These are phyloP conservation scores for Ganoderma resinaceum DNA, from an alignment of 1,284 basidiomycete genomes.

Conservation along the genomic window DNA sequence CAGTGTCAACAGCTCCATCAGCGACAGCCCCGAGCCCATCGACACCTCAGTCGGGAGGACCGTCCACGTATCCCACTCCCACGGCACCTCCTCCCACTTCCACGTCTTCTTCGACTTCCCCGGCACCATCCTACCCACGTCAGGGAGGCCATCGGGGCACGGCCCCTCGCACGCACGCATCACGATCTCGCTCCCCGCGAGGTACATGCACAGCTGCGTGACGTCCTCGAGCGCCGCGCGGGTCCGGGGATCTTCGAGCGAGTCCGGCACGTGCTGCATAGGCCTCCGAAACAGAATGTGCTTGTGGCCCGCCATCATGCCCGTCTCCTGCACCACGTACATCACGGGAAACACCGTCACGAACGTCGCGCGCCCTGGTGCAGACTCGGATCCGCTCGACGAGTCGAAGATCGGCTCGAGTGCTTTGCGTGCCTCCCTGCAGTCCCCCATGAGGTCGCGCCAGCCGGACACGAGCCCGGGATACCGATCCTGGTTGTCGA, in stretches of 20 bases:
- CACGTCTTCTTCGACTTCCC: background rate
- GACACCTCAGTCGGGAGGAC: background rate
- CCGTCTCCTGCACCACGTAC: slow-evolving; percentile 7
- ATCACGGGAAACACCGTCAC: background rate
- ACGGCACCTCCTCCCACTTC: slow-evolving; percentile 5
- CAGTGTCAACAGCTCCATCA: background rate
- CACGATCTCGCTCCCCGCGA: slow-evolving; percentile 8
- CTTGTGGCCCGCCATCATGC: slow-evolving; percentile 2
- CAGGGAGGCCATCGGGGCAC: background rate
- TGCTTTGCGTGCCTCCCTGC: background rate
- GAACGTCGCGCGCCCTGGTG: background rate
- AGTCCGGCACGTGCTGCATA: background rate
- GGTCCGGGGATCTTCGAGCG: slow-evolving; percentile 4
- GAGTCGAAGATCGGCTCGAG: background rate
- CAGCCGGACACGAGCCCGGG: slow-evolving; percentile 5
- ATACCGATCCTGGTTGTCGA: slow-evolving; percentile 1
- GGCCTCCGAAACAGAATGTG: background rate
- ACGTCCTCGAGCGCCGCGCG: slow-evolving; percentile 15
- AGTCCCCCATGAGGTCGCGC: background rate
- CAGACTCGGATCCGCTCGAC: background rate
- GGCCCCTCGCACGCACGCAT: background rate
- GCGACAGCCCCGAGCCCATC: background rate
- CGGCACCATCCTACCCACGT: background rate
- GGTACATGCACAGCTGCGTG: slow-evolving; percentile 9
- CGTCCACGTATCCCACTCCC: background rate